A percentile compares a stretch with the other conserved stretches of the same genome.
Evolutionary conservation across 116 monocot genomes (phyloP).

Genomic region (Dioscorea cayenensis): DNA sequence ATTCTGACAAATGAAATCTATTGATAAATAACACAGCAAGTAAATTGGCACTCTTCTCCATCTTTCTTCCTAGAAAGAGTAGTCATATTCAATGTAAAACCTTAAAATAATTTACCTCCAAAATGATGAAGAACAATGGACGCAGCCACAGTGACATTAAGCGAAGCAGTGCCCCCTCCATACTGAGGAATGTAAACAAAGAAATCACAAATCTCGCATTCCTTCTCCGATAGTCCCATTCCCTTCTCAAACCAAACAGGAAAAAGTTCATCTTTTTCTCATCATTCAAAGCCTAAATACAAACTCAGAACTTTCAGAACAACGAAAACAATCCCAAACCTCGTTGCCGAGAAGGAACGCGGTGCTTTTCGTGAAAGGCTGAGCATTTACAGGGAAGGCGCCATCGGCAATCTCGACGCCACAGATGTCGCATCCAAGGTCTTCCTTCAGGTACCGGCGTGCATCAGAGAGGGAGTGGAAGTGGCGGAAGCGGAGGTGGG

Average conservation of each 20-base stretch:
- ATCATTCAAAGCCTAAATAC: background rate
- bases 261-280: background rate
- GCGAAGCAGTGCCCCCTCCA: conserved; percentile 86
- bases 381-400: conserved; percentile 46
- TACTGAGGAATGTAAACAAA: conserved; percentile 94
- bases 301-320: background rate
- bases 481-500: conserved; percentile 84
- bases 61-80: background rate
- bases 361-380: conserved; percentile 82
- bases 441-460: conserved; percentile 65
- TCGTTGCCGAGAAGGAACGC: conserved; percentile 95
- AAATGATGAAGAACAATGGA: conserved; percentile 94
- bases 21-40: too few relatives aligned
- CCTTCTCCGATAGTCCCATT: conserved; percentile 68
- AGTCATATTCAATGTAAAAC: too few relatives aligned
- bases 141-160: conserved; percentile 93
- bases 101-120: conserved; percentile 42
- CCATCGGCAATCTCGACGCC: conserved; percentile 89
- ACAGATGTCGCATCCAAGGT: conserved; percentile 77
- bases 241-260: conserved; percentile 36
- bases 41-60: background rate
- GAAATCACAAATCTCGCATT: conserved; percentile 87
- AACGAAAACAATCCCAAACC: conserved; percentile 20
- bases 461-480: conserved; percentile 71
- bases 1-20: too few relatives aligned